A percentile compares a stretch with the other conserved stretches of the same genome.
Evolutionary conservation across 2,329 filamentous ascomycete genomes (phyloP).

Genomic region (Xylaria sp.): DNA sequence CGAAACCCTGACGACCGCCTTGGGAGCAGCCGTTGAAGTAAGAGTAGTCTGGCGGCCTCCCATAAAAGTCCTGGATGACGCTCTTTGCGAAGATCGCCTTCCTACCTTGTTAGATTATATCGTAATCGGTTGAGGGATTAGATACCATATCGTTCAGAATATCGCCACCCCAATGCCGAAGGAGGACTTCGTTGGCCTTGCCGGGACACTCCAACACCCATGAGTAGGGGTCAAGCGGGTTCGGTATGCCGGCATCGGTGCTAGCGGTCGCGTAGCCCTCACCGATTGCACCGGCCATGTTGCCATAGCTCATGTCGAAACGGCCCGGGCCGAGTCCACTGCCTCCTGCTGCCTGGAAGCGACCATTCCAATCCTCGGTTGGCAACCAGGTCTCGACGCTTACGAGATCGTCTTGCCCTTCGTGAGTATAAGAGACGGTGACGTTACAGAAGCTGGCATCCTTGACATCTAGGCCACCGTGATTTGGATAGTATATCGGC

Average conservation of each 20-base stretch:
- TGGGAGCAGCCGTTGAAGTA: conserved; percentile 56
- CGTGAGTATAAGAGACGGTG: conserved; percentile 46
- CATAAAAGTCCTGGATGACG: conserved; percentile 46
- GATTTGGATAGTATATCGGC: conserved; percentile 16
- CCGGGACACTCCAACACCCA: conserved; percentile 27
- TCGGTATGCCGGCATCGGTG: conserved; percentile 33
- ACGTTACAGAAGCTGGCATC: conserved; percentile 44
- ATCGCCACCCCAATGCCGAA: conserved; percentile 31
- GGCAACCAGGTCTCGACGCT: conserved; percentile 43
- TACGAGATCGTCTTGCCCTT: conserved; percentile 42
- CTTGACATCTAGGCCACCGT: conserved; percentile 6
- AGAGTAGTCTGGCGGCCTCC: conserved; percentile 42
- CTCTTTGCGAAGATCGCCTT: conserved; percentile 46
- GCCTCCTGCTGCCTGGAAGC: conserved; percentile 44
- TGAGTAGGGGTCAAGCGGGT: conserved; percentile 9
- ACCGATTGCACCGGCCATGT: conserved; percentile 23
- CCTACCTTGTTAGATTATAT: conserved; percentile 1
- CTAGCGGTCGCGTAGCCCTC: conserved; percentile 33
- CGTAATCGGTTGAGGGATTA: background rate
- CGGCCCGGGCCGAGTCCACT: conserved; percentile 38
- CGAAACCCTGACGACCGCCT: conserved; percentile 58
- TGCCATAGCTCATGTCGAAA: conserved; percentile 17
- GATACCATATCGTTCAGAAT: conserved; percentile 34
- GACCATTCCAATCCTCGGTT: conserved; percentile 39
- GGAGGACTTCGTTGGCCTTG: conserved; percentile 33